These are phyloP conservation scores for Plenodomus lindquistii DNA, from an alignment of 2,329 filamentous ascomycete species.

Conservation along the genomic window DNA sequence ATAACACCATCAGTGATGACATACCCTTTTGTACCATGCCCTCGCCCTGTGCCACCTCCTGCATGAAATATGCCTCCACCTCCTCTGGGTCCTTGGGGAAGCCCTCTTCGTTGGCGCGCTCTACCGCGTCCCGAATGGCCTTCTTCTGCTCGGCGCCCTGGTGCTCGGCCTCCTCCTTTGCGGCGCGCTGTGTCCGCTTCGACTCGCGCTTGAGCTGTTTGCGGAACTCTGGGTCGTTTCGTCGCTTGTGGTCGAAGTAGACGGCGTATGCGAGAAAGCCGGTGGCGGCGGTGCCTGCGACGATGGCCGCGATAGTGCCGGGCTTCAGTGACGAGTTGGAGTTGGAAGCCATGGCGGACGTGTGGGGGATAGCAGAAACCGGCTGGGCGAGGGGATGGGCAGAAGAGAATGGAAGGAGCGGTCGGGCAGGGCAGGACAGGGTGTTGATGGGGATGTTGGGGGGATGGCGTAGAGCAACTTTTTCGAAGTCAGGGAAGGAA, in stretches of 20 bases:
- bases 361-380: conserved; percentile 6
- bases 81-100: conserved; percentile 90
- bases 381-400: conserved; percentile 5
- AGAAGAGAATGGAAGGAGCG: background rate
- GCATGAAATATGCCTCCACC: conserved; percentile 95
- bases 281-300: conserved; percentile 61
- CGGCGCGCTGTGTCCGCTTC: conserved; percentile 69
- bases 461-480: conserved; percentile 25
- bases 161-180: conserved; percentile 72
- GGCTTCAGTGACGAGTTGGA: conserved; percentile 53
- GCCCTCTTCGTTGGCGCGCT: conserved; percentile 84
- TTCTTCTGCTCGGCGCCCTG: conserved; percentile 69
- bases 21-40: conserved; percentile 78
- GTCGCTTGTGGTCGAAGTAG: conserved; percentile 69
- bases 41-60: conserved; percentile 90
- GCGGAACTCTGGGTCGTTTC: conserved; percentile 66
- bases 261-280: conserved; percentile 66
- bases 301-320: conserved; percentile 61
- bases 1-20: background rate
- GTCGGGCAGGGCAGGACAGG: conserved; percentile 6
- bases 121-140: conserved; percentile 73
- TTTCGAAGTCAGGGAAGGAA: conserved; percentile 30
- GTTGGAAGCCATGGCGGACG: conserved; percentile 21
- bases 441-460: conserved; percentile 13
- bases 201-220: conserved; percentile 72